Conservation (phyloP, 106 monocot species). For the Apostasia shenzhenica region DNA sequence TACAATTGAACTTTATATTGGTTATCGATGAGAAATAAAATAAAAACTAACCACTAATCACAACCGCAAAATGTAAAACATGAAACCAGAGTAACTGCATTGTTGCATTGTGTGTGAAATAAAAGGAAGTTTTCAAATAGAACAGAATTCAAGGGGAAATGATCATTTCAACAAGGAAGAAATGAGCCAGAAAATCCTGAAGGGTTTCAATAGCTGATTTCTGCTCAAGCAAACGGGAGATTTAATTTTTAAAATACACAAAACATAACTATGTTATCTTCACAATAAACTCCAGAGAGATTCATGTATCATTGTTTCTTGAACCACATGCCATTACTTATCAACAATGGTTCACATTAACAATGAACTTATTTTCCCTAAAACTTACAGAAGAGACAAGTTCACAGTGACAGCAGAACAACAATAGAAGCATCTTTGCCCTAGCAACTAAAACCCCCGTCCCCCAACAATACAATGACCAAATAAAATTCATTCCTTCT, state of each 20-base stretch:
- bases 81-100: too few species aligned
- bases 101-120: too few species aligned
- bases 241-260: background rate
- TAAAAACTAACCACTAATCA: too few species aligned
- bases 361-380: conserved; percentile 22
- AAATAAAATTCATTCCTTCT: background rate
- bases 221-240: background rate
- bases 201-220: background rate
- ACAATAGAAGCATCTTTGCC: background rate
- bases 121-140: background rate
- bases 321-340: conserved; percentile 4
- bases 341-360: conserved; percentile 16
- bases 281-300: background rate
- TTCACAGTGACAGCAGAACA: conserved; percentile 20
- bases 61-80: too few species aligned
- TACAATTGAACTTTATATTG: too few species aligned
- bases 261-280: background rate
- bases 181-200: background rate
- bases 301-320: conserved; percentile 5
- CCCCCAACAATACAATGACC: background rate
- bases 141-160: background rate
- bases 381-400: conserved; percentile 22
- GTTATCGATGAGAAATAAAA: too few species aligned
- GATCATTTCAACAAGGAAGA: background rate
- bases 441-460: background rate